phyloP scores from a whole-genome alignment of 257 asterid genomes.

The Ehretia macrophylla region DNA sequence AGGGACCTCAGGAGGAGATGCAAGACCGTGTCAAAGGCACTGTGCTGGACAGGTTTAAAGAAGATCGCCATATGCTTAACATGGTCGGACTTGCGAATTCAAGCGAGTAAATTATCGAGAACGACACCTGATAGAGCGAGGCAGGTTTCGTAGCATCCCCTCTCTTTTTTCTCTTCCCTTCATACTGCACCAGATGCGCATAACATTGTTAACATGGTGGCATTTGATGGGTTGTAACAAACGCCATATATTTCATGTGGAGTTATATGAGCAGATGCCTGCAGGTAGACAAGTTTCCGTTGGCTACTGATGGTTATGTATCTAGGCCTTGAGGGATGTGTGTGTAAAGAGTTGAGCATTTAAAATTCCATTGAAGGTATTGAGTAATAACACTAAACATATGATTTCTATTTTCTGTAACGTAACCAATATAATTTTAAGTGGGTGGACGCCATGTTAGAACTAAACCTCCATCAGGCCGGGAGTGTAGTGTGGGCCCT shows the following conservation, averaged over 20 bases:
- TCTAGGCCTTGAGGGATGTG: not conserved
- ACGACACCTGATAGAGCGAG: too few species aligned
- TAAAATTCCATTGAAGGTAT: not conserved
- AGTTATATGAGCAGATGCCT: not conserved
- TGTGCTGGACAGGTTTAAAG: constrained; percentile 79
- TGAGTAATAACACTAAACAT: not conserved
- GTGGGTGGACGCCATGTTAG: too few species aligned
- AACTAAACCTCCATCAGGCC: too few species aligned
- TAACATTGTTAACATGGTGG: too few species aligned
- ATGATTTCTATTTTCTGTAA: too few species aligned
- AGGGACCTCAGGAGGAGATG: constrained; percentile 33
- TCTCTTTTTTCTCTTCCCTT: too few species aligned
- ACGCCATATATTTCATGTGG: too few species aligned
- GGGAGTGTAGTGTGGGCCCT: too few species aligned
- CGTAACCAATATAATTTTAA: too few species aligned
- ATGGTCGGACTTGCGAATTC: constrained; percentile 92
- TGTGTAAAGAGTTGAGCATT: not conserved
- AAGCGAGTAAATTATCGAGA: constrained; percentile 35
- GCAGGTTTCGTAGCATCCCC: too few species aligned
- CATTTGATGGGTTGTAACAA: too few species aligned
- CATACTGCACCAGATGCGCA: too few species aligned
- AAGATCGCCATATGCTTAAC: constrained; percentile 87
- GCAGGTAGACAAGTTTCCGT: not conserved
- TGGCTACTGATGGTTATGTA: not conserved
- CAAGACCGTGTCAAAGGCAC: constrained; percentile 48